phyloP scores from a whole-genome alignment of 2,329 filamentous ascomycete species.

The Xylariaceae sp. region DNA sequence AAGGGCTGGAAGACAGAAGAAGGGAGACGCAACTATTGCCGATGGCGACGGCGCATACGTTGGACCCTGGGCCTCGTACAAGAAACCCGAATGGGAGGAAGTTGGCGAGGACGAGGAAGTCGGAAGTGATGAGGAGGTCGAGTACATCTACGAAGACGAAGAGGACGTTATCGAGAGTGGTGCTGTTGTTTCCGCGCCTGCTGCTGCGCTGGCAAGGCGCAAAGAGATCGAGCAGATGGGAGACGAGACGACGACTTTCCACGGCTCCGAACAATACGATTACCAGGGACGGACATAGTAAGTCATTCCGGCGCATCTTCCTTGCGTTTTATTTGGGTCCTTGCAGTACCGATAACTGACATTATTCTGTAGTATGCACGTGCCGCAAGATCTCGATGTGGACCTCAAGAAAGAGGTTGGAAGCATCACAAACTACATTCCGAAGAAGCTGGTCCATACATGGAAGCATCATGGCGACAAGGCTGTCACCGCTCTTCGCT shows the following conservation, averaged over 20 bases:
- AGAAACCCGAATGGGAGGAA: slow-evolving; percentile 65
- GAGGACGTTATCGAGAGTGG: slow-evolving; percentile 60
- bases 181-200: slow-evolving; percentile 53
- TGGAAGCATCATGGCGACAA: slow-evolving; percentile 80
- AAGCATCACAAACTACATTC: slow-evolving; percentile 82
- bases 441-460: slow-evolving; percentile 87
- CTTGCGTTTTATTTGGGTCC: not conserved
- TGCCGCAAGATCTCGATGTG: slow-evolving; percentile 84
- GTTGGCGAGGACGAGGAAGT: slow-evolving; percentile 70
- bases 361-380: slow-evolving; percentile 60
- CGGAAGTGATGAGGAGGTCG: slow-evolving; percentile 72
- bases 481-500: slow-evolving; percentile 80
- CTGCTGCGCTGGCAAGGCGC: slow-evolving; percentile 48
- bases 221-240: slow-evolving; percentile 56
- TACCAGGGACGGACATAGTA: slow-evolving; percentile 87
- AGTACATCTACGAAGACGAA: slow-evolving; percentile 71
- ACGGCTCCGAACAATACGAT: slow-evolving; percentile 77
- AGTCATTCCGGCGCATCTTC: not conserved
- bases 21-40: slow-evolving; percentile 76
- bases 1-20: slow-evolving; percentile 72
- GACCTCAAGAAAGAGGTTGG: slow-evolving; percentile 77
- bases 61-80: slow-evolving; percentile 89
- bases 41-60: slow-evolving; percentile 86
- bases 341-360: not conserved
- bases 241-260: slow-evolving; percentile 80